Base-by-base conservation (phyloP, 495 filamentous ascomycete species). In the Zalerion maritima region DNA sequence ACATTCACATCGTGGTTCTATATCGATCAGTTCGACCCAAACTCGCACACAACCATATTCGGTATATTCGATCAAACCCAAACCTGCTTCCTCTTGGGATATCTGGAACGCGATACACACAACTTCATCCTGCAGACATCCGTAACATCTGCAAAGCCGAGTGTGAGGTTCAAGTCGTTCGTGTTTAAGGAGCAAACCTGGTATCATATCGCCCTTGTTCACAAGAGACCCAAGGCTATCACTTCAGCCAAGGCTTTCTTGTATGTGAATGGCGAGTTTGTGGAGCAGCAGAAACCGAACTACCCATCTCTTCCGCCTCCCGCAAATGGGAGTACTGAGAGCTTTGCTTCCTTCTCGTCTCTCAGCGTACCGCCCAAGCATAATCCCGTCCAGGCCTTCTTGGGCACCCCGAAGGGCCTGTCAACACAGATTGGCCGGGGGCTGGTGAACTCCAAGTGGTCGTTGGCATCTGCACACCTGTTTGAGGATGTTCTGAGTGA, bases 91-190 rank as follows among this genome's bases (percentile, higher is more conserved):
- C 60, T 96, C 18, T 70, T 97, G 24, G 79, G 78, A 14, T 97
- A 96, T 47, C 67, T 97, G 14, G 89, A 97, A 50, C 83, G 78
- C 44, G 85, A 96, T 46, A 91, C 83, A n/a, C 74, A 69, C 16
- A 85, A 93, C 45, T 84, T 97, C 38, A 96, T 97, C 45, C 61
- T 97, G 14, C 89, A 97, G 49, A 96, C 89, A 19, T 94, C 91
- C 8, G 78, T 96, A 29, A 82, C 70, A 21, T 86, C 83, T 1
- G 59, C 76, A 13, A 68, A 77, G 18, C 85, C 89, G 4, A 96
- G 87, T 55, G 80, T 96, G 15, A 73, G 89, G 28, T 97, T 97
- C 60, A 89, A 85, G 50, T 79, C 79, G 0, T 65, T 71, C 4
- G 55, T 60, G 2, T 94, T 97, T 44, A 55, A 78, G 37, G 62